Base-by-base conservation (phyloP, 148 eudicot genomes). In the Fagopyrum homotropicum region DNA sequence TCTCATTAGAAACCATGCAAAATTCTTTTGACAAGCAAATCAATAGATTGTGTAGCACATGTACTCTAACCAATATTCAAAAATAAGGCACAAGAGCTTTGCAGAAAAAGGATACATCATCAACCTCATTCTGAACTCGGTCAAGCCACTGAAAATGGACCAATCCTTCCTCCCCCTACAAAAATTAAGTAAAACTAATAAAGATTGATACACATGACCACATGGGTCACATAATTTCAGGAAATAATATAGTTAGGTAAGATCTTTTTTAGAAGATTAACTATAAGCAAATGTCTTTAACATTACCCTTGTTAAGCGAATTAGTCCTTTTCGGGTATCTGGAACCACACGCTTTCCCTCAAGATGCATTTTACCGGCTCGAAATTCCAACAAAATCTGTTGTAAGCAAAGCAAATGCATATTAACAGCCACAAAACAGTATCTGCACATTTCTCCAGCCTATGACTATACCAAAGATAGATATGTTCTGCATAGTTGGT, bases 111-210 rank as follows among this genome's bases (percentile, higher is more conserved):
- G 99, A 95, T 95, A 95, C 97, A 84, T 95, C 97, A 81, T 90
- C 99, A 52, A 92, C 73, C 69, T 75, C 82, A 75, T 95, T 89
- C 63, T 75, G 81, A 8, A 72, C 75, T 69, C 99, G 91, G 82
- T 92, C 97, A 79, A 95, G 88, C 99, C 99, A 95, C 82, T 89
- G 92, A 75, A 92, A 86, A 83, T 92, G 99, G 69, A 89, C 76
- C 71, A 95, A 77, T 75, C 99, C 99, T 79, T 92, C 99, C 72
- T 90, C 96, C 16, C 99, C 99, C 97, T 95, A 17, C 76, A 69
- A 19, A 26, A 10, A 7, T 12, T 7, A 55, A 40, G 47, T 29
- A 45, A n/a, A 73, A 50, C 35, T 51, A 52, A 60, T 29, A 75
- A 75, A 29, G 66, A 51, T 35, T 35, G 43, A 35, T 14, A 35